A percentile compares a stretch with the other conserved stretches of the same genome.
Conservation (phyloP, 2,329 filamentous ascomycete species). For the Xylariaceae sp. region DNA sequence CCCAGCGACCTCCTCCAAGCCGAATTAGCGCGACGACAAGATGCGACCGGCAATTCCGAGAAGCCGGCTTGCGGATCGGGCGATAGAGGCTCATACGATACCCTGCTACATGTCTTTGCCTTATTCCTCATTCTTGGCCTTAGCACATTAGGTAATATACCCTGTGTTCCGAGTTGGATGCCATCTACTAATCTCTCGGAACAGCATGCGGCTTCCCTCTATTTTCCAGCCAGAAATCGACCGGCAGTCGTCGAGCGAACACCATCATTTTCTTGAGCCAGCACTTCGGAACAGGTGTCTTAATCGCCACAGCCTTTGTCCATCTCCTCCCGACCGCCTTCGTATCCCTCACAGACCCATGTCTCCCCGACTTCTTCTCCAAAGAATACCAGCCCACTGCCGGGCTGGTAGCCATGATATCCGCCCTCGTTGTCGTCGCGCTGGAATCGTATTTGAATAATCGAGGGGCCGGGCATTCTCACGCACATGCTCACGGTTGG, state of each 20-base stretch:
- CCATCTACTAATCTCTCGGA: slow-evolving; percentile 2
- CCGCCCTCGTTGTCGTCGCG: slow-evolving; percentile 75
- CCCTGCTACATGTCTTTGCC: slow-evolving; percentile 62
- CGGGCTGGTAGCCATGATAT: slow-evolving; percentile 76
- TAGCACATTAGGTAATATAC: slow-evolving; percentile 51
- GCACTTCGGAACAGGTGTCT: slow-evolving; percentile 76
- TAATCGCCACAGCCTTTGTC: slow-evolving; percentile 84
- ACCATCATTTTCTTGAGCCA: slow-evolving; percentile 63
- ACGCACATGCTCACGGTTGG: slow-evolving; percentile 51
- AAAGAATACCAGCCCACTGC: slow-evolving; percentile 74
- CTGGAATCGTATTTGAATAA: slow-evolving; percentile 88
- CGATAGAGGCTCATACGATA: slow-evolving; percentile 58
- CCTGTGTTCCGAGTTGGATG: background rate
- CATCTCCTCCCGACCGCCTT: slow-evolving; percentile 70
- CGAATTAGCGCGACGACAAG: slow-evolving; percentile 48
- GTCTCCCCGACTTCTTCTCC: slow-evolving; percentile 75
- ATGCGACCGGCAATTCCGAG: slow-evolving; percentile 29
- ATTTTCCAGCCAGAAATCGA: slow-evolving; percentile 54
- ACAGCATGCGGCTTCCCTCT: slow-evolving; percentile 64
- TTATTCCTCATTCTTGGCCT: slow-evolving; percentile 61
- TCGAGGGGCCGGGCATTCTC: slow-evolving; percentile 58
- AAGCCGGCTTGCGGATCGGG: slow-evolving; percentile 52
- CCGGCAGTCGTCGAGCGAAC: slow-evolving; percentile 50
- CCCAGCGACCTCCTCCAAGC: slow-evolving; percentile 49
- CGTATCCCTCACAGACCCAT: slow-evolving; percentile 62